Evolutionary conservation across 768 basidiomycete genomes (phyloP).

Genomic region (Glaciozyma antarctica): DNA sequence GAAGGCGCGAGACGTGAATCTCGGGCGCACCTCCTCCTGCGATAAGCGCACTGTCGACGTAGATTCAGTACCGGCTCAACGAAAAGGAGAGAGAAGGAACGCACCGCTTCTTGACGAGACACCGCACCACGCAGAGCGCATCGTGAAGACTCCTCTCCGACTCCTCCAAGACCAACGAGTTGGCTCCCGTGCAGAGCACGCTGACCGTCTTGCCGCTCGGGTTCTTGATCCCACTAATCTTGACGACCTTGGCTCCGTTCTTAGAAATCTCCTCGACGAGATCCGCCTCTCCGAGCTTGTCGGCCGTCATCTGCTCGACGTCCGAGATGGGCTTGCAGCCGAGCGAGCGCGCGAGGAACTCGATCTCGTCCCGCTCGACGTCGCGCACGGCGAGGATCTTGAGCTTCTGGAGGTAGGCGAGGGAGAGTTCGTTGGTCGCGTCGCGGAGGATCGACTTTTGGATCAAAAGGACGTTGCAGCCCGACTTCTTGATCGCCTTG

Average conservation of each 20-base stretch:
- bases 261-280: constrained; percentile 79
- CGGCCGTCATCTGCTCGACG: constrained; percentile 93
- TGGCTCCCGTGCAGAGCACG: constrained; percentile 88
- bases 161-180: constrained; percentile 88
- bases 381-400: constrained; percentile 96
- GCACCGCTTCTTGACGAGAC: constrained; percentile 94
- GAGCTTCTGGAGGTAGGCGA: constrained; percentile 92
- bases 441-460: constrained; percentile 99
- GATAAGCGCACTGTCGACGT: constrained; percentile 62
- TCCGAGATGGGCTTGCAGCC: constrained; percentile 95
- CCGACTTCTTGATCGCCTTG: constrained; percentile 99
- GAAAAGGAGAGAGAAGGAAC: constrained; percentile 29
- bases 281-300: constrained; percentile 95
- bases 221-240: constrained; percentile 89
- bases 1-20: constrained; percentile 84
- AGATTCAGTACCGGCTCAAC: not conserved
- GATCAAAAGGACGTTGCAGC: constrained; percentile 96
- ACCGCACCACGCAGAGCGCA: constrained; percentile 95
- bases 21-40: constrained; percentile 96
- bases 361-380: constrained; percentile 95
- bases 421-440: constrained; percentile 94
- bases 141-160: constrained; percentile 96
- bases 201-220: constrained; percentile 67
- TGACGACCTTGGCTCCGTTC: constrained; percentile 79
- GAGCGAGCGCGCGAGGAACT: constrained; percentile 87